Evolutionary conservation across 129 eudicot genomes (phyloP), one percentile per base, ranked within the genome.

Genomic region (Centaurea solstitialis): DNA sequence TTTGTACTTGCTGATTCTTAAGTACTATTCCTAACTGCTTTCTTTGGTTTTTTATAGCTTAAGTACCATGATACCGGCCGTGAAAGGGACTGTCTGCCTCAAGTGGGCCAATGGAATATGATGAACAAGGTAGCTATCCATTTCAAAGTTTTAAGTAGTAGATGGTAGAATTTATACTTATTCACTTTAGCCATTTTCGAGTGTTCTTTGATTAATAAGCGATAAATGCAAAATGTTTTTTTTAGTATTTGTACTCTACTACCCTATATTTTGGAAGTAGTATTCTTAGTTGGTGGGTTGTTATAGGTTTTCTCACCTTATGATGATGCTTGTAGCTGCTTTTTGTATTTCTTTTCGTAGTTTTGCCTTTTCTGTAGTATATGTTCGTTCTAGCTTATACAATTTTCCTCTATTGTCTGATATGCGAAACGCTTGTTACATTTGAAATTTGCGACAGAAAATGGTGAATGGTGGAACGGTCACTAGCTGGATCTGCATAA

Each of bases 81-180:
- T 57, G 99, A 96, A 86, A 96, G 90, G 87, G 96, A 96, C 67
- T 91, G 94, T 68, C 86, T 93, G 24, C 99, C 99, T 12, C 93
- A 91, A 83, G 97, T 91, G 75, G 99, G 99, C 21, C 98, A 93
- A 73, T 96, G 99, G 99, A 96, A 96, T 72, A 96, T 96, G 99
- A 96, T 89, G 98, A 93, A 96, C 68, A 96, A 96, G 87, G 99
- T 91, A 67, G 0, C 12, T 65, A 0, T 10, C 37, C 41, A 6
- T 61, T 64, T 26, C 11, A 12, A 39, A n/a, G 21, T 39, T 72
- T 30, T 3, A 24, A 17, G n/a, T 26, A 23, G 28, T 12, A 50
- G 8, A 2, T 70, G 2, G n/a, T 70, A 12, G 17, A 10, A 70
- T 39, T 18, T 33, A 23, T 70, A 43, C 50, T 70, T 70, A 11